These are phyloP conservation scores for Acrocalymma vagum DNA, from an alignment of 2,329 filamentous ascomycete species.

Conservation along the genomic window DNA sequence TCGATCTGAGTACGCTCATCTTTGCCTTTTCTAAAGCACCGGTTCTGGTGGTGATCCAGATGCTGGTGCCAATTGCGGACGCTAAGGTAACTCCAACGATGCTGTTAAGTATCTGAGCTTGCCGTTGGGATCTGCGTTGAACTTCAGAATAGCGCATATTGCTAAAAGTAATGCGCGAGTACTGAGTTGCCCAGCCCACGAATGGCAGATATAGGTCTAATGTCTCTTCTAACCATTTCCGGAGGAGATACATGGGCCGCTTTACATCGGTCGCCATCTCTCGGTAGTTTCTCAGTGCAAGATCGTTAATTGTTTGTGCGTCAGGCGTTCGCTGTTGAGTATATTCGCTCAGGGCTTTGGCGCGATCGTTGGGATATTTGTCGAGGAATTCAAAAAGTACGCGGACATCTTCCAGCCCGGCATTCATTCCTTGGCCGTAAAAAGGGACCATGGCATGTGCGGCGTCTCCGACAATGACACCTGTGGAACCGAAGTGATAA, in stretches of 20 bases:
- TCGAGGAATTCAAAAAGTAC: conserved; percentile 87
- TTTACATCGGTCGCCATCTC: conserved; percentile 93
- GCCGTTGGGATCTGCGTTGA: conserved; percentile 67
- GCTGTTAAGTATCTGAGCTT: conserved; percentile 41
- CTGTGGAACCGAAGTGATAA: conserved; percentile 80
- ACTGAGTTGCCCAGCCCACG: conserved; percentile 91
- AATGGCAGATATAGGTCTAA: conserved; percentile 78
- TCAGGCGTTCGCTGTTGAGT: conserved; percentile 77
- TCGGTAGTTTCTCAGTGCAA: conserved; percentile 88
- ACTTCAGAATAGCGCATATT: conserved; percentile 92
- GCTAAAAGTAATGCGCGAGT: conserved; percentile 89
- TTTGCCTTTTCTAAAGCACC: conserved; percentile 32
- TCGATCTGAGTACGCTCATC: conserved; percentile 33
- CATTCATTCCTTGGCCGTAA: conserved; percentile 98
- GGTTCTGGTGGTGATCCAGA: conserved; percentile 31
- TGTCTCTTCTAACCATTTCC: conserved; percentile 87
- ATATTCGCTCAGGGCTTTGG: conserved; percentile 73
- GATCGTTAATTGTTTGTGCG: conserved; percentile 88
- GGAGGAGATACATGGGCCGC: conserved; percentile 76
- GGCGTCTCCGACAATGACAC: conserved; percentile 89
- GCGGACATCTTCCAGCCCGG: conserved; percentile 91
- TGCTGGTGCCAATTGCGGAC: conserved; percentile 20
- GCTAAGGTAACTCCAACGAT: conserved; percentile 32
- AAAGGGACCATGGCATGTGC: conserved; percentile 99
- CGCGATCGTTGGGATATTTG: conserved; percentile 60